Evolutionary conservation across 2,329 filamentous ascomycete genomes (phyloP).

Genomic region (Scleromitrula shiraiana): DNA sequence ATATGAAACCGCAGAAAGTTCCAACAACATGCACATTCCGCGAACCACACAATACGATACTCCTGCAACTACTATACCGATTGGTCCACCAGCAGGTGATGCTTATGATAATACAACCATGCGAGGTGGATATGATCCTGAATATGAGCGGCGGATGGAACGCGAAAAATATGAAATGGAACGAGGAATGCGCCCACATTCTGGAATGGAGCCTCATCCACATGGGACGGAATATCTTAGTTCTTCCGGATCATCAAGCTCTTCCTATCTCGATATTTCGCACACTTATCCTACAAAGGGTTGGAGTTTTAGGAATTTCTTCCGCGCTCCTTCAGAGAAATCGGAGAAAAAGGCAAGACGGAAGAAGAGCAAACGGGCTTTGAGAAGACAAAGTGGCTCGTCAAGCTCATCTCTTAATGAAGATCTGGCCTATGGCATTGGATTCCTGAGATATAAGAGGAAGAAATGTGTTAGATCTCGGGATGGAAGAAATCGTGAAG

Average conservation of each 20-base stretch:
- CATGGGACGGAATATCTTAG: conserved; percentile 10
- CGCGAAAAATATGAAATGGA: conserved; percentile 2
- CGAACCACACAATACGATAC: conserved; percentile 14
- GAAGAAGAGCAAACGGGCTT: background rate
- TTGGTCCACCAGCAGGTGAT: conserved; percentile 4
- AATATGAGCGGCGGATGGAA: conserved; percentile 11
- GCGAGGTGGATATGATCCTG: conserved; percentile 14
- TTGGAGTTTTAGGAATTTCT: conserved; percentile 52
- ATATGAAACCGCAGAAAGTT: conserved; percentile 5
- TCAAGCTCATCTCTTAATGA: conserved; percentile 61
- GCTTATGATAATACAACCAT: conserved; percentile 12
- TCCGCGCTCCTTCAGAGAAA: conserved; percentile 48
- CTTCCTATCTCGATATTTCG: conserved; percentile 55
- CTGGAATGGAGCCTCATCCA: conserved; percentile 16
- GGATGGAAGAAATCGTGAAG: conserved; percentile 23
- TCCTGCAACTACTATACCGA: conserved; percentile 13
- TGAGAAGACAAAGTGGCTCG: conserved; percentile 41
- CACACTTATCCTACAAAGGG: conserved; percentile 41
- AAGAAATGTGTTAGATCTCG: conserved; percentile 20
- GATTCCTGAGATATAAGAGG: conserved; percentile 35
- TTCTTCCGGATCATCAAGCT: conserved; percentile 21
- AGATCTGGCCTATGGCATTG: conserved; percentile 60
- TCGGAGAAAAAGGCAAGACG: conserved; percentile 19
- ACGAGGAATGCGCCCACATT: conserved; percentile 1
- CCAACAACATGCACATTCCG: background rate